Conservation (phyloP, 805 yeast species). For the Komagataella kurtzmanii region DNA sequence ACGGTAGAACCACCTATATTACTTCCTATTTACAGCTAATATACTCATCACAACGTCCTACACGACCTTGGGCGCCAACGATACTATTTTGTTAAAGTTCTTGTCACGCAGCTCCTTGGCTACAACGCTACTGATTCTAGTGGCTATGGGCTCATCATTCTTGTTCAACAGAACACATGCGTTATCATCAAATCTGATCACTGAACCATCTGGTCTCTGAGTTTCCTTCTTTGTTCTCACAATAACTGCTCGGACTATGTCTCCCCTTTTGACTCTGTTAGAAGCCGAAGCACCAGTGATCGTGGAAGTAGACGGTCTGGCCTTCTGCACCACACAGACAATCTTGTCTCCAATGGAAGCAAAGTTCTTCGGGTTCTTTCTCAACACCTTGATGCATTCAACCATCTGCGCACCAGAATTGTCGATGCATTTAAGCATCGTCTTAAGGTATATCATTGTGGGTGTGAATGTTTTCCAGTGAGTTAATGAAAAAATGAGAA, state of each 20-base stretch:
- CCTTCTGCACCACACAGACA: slow-evolving; percentile 88
- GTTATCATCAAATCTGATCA: slow-evolving; percentile 83
- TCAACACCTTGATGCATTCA: slow-evolving; percentile 89
- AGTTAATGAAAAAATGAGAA: neutral
- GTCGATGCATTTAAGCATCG: slow-evolving; percentile 82
- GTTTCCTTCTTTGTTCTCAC: slow-evolving; percentile 73
- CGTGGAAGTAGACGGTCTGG: slow-evolving; percentile 61
- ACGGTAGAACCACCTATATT: neutral
- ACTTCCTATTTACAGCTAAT: neutral
- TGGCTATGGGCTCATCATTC: slow-evolving; percentile 83
- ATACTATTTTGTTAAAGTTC: slow-evolving; percentile 73
- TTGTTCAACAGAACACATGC: slow-evolving; percentile 94
- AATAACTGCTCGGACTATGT: slow-evolving; percentile 88
- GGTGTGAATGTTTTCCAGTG: neutral
- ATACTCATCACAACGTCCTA: slow-evolving; percentile 12
- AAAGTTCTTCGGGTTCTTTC: slow-evolving; percentile 74
- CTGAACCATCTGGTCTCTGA: slow-evolving; percentile 77
- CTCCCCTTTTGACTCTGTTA: slow-evolving; percentile 86
- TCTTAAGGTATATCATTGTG: slow-evolving; percentile 76
- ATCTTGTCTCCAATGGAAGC: slow-evolving; percentile 87
- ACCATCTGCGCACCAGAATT: slow-evolving; percentile 89
- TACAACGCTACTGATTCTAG: slow-evolving; percentile 82
- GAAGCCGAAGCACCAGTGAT: slow-evolving; percentile 63
- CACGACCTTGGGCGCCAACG: slow-evolving; percentile 81
- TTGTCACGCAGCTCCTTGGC: slow-evolving; percentile 81